Evolutionary conservation across 1,284 basidiomycete genomes (phyloP), one percentile per base, ranked within the genome.

Genomic region (Apiotrichum akiyoshidainum): DNA sequence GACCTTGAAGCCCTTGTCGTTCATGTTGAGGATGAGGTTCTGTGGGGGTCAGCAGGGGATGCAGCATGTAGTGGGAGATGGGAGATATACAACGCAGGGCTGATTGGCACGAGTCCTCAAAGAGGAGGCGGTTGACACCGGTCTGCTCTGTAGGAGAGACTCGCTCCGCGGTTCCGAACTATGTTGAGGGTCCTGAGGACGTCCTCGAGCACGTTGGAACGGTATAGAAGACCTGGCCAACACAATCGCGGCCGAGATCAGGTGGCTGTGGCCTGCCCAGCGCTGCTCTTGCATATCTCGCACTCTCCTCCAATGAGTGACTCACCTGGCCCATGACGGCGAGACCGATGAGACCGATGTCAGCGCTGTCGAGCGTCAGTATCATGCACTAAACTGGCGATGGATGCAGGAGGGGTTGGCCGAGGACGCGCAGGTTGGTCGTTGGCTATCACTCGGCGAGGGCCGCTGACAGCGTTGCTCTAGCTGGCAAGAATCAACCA

Each of bases 1-100:
- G 71, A 99, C 96, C 67, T 82, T 93, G 83, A 93, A 99, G 54
- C 96, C 96, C 83, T 99, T 98, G 85, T 98, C 95, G 79, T 94
- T 94, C 90, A 96, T 96, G 84, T 96, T 96, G 68, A 96, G 83
- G 78, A 96, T 94, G 73, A 95, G 80, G 81, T 96, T 96, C 86
- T 95, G 92, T 74, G 92, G 91, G 90, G 93, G 33, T 42, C 17
- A 45, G 50, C 58, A 51, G 63, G 37, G 52, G 14, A 33, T 11
- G 46, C 26, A 31, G 26, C 26, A 7, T 7, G 26, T 3, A 31
- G 26, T 7, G 7, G 37, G 22, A 41, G 26, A 31, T 4, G 26
- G 49, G n/a, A 47, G 33, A 41, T 34, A 55, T 26, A 19, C 26
- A 42, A 26, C 33, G 42, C 33, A 13, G 52, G 53, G n/a, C n/a